Percentiles rank a stretch among this genome's conserved stretches.
These are phyloP conservation scores for Kodamaea derodonti DNA, from an alignment of 1,139 yeast species.

Conservation along the genomic window DNA sequence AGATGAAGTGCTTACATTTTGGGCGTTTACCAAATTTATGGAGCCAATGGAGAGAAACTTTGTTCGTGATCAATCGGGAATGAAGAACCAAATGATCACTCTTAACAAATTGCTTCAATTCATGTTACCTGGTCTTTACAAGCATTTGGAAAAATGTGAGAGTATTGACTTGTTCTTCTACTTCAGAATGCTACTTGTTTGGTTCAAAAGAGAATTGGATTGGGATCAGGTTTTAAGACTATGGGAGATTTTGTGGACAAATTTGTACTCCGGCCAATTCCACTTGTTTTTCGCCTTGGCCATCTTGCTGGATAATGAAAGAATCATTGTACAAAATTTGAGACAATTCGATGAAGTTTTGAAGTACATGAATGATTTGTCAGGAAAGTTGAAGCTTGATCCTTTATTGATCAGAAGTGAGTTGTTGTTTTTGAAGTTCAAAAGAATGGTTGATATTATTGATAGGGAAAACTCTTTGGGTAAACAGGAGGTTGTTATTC, in stretches of 20 bases:
- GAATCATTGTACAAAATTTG: constrained; percentile 70
- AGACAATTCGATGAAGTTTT: constrained; percentile 84
- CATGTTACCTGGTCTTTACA: constrained; percentile 80
- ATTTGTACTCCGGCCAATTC: constrained; percentile 78
- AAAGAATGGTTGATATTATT: constrained; percentile 72
- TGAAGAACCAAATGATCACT: constrained; percentile 82
- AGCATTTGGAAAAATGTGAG: constrained; percentile 83
- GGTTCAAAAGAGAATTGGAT: constrained; percentile 90
- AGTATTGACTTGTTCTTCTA: constrained; percentile 88
- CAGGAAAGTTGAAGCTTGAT: constrained; percentile 68
- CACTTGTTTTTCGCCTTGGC: constrained; percentile 85
- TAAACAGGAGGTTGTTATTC: neutral
- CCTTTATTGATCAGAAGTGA: constrained; percentile 80
- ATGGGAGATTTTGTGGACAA: constrained; percentile 94
- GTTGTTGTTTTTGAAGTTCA: constrained; percentile 71
- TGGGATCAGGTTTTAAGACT: constrained; percentile 74
- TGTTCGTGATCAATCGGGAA: constrained; percentile 86
- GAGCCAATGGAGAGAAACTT: constrained; percentile 94
- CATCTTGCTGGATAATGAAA: constrained; percentile 80
- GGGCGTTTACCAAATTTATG: constrained; percentile 90
- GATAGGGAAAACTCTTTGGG: constrained; percentile 50
- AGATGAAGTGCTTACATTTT: constrained; percentile 79
- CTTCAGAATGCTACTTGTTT: constrained; percentile 88
- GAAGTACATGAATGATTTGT: constrained; percentile 87
- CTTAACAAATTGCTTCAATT: constrained; percentile 81